Evolutionary conservation across 139 green algal genomes (phyloP), one percentile per base, ranked within the genome.

Genomic region (Parachlorella kessleri): DNA sequence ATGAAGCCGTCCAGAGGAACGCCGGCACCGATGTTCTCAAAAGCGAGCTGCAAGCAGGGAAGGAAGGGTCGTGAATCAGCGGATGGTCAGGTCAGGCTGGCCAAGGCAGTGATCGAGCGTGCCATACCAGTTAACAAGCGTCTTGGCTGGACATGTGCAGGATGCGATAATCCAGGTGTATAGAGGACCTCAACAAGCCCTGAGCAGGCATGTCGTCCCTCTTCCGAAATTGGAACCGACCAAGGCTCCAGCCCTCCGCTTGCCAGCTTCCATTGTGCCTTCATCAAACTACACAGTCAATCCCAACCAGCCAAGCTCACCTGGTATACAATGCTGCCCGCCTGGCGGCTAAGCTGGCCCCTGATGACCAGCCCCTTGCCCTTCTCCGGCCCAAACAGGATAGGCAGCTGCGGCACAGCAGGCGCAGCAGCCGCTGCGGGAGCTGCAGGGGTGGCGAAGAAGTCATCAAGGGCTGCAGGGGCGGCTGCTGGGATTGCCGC

Each of bases 1-100:
- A 98, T 97, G 68, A 99, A 94, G 9, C 92, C 94, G 83, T 97
- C 91, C 69, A 98, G 67, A 0, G 86, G 65, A 2, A 38, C 68
- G 66, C 66, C 53, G 6, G 71, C 64, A 28, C 14, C 72, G 14
- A 24, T 48, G 81, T 98, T 98, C 40, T 78, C 64, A 53, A 98
- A 81, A 6, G 55, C 23, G n/a, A 98, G 81, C 33, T 88, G 73
- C 85, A 94, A n/a, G n/a, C n/a, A n/a, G n/a, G n/a, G n/a, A n/a
- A n/a, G n/a, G n/a, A n/a, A n/a, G n/a, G n/a, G n/a, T n/a, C n/a
- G n/a, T n/a, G n/a, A n/a, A n/a, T n/a, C n/a, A n/a, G n/a, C n/a
- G n/a, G n/a, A n/a, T n/a, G n/a, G n/a, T n/a, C n/a, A n/a, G n/a
- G n/a, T n/a, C n/a, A n/a, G n/a, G n/a, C n/a, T n/a, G n/a, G n/a